Percentiles rank a stretch among this genome's conserved stretches.
phyloP scores from a whole-genome alignment of 1,284 basidiomycete species.

The Golubevia pallescens region DNA sequence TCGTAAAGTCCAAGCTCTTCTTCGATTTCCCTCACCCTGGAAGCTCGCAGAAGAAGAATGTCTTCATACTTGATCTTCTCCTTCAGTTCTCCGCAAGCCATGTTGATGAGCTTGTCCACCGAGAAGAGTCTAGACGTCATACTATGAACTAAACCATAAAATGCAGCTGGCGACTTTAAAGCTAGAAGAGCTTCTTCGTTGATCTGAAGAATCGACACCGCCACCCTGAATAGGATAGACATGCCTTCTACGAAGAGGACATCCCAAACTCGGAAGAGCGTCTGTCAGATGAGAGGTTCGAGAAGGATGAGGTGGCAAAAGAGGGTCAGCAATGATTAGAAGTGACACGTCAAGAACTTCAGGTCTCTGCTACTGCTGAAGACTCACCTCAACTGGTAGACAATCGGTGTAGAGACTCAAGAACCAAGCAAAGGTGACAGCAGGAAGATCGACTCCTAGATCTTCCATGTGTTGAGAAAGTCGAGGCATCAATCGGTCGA shows the following conservation, averaged over 20 bases:
- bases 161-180: constrained; percentile 29
- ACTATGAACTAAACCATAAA: constrained; percentile 45
- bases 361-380: too few species aligned
- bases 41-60: constrained; percentile 9
- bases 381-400: constrained; percentile 84
- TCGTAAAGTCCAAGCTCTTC: too few species aligned
- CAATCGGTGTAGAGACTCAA: constrained; percentile 94
- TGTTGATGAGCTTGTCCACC: constrained; percentile 36
- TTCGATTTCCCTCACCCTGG: too few species aligned
- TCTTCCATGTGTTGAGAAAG: constrained; percentile 77
- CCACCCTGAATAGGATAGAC: constrained; percentile 54
- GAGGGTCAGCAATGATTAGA: background rate
- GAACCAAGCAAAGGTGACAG: constrained; percentile 98
- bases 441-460: constrained; percentile 86
- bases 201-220: constrained; percentile 50
- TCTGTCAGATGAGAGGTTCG: constrained; percentile 67
- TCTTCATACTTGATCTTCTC: constrained; percentile 29
- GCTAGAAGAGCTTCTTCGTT: constrained; percentile 43
- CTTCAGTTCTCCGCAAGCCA: constrained; percentile 39
- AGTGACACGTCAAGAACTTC: too few species aligned
- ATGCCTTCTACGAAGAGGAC: constrained; percentile 61
- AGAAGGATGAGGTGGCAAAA: background rate
- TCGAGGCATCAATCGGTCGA: constrained; percentile 78
- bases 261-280: constrained; percentile 71
- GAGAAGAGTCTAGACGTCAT: constrained; percentile 37